Conservation (phyloP, 257 asterid genomes). For the Eucommia ulmoides region DNA sequence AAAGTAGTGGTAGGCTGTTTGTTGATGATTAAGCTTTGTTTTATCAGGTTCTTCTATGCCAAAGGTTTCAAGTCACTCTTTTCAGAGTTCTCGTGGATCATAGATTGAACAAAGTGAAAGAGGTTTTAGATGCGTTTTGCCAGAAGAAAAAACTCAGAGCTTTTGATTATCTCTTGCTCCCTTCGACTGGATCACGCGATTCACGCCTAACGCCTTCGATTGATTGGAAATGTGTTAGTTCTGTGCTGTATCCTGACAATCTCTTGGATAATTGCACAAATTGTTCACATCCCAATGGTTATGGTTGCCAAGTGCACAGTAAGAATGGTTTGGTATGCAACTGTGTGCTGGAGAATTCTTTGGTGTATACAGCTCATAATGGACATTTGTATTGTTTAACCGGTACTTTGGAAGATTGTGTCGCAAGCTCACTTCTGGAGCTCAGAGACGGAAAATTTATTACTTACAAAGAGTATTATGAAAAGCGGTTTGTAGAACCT, state of each 20-base stretch:
- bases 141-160: constrained; percentile 9
- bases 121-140: constrained; percentile 12
- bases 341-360: constrained; percentile 50
- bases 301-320: constrained; percentile 23
- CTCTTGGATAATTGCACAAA: constrained; percentile 10
- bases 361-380: constrained; percentile 63
- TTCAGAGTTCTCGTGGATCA: constrained; percentile 42
- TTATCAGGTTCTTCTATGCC: constrained; percentile 40
- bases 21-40: constrained; percentile 6
- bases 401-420: constrained; percentile 26
- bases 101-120: constrained; percentile 20
- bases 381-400: constrained; percentile 29
- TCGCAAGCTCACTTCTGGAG: constrained; percentile 33
- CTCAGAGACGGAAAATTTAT: constrained; percentile 20
- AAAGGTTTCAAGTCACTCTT: constrained; percentile 41
- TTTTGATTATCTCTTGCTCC: constrained; percentile 59
- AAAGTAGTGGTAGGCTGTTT: neutral
- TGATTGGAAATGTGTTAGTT: constrained; percentile 40
- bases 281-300: constrained; percentile 10
- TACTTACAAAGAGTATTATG: constrained; percentile 38
- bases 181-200: constrained; percentile 17
- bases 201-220: constrained; percentile 8
- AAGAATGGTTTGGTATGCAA: constrained; percentile 38
- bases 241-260: constrained; percentile 16
- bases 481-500: constrained; percentile 25